Conservation (phyloP, 306 rosid species). For the Vicia faba region DNA sequence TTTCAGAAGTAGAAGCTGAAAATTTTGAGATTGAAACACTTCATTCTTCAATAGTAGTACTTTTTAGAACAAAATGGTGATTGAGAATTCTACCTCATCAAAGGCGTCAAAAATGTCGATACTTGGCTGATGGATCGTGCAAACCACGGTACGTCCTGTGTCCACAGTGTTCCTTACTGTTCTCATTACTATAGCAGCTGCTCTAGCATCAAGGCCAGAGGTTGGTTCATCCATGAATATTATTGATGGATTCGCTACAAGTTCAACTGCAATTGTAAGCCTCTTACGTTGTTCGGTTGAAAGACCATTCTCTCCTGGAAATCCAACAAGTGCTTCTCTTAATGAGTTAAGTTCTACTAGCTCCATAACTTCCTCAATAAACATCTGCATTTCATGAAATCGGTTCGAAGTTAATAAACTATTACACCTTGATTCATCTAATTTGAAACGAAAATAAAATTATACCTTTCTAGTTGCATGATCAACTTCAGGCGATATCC, state of each 20-base stretch:
- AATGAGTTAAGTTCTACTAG: constrained; percentile 47
- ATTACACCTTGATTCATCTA: background rate
- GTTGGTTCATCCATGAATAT: constrained; percentile 38
- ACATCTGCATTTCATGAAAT: constrained; percentile 37
- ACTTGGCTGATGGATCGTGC: constrained; percentile 43
- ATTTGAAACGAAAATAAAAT: background rate
- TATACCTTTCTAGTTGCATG: constrained; percentile 52
- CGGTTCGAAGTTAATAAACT: background rate
- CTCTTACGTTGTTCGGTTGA: constrained; percentile 55
- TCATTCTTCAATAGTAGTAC: background rate
- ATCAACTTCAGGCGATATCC: constrained; percentile 60
- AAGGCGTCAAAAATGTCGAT: constrained; percentile 39
- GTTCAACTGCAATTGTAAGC: constrained; percentile 52
- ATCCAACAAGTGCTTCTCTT: constrained; percentile 48
- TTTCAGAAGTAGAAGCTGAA: constrained; percentile 73
- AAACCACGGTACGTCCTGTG: constrained; percentile 38
- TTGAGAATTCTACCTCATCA: constrained; percentile 35
- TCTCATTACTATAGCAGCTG: constrained; percentile 44
- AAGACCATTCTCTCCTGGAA: constrained; percentile 46
- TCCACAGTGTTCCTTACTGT: constrained; percentile 39
- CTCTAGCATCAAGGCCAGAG: constrained; percentile 45
- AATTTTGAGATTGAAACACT: constrained; percentile 1
- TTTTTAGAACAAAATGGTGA: background rate
- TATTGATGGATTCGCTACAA: constrained; percentile 36
- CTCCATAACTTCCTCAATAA: constrained; percentile 53